Evolutionary conservation across 495 filamentous ascomycete genomes (phyloP), one percentile per base, ranked within the genome.

Genomic region (Oidiodendron maius): DNA sequence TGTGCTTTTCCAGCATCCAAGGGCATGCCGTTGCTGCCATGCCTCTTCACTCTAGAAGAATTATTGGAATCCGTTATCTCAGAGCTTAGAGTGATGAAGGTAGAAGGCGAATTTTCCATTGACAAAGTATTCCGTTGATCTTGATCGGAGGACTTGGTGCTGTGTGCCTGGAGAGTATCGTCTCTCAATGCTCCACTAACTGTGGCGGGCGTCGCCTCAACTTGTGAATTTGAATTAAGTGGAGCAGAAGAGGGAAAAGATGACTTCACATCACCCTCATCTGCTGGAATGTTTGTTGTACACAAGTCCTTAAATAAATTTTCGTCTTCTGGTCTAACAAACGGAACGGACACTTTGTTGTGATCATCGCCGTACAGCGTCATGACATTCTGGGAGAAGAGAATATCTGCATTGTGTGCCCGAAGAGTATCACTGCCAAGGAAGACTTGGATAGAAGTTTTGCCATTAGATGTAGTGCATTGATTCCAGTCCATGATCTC

Each of bases 311-410:
- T 93, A 71, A 93, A 96, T 2, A 80, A 67, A 8, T 68, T 70
- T 44, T 95, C 89, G 51, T 89, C 82, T 62, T 96, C 91, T n/a
- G 93, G 94, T 34, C 91, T 80, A 40, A 94, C 90, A 50, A 98
- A 83, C 21, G 91, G 93, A 17, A 98, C 82, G 16, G 84, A 89
- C n/a, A 98, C 67, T 53, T 93, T 94, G 62, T 86, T 87, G 32
- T 86, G 76, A 23, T 91, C 86, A 58, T 91, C 86, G 58, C 91
- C 87, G 52, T 89, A 88, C 37, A 97, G 73, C 0, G 86, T 84
- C 62, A 98, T 76, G 48, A 82, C 80, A 53, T 95, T 95, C 49
- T 90, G 85, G 0, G 93, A 96, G 60, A 98, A 90, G 10, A 96
- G 67, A 22, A 98, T 76, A 62, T 98, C 94, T 18, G 89, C 91